A percentile compares a stretch with the other conserved stretches of the same genome.
These are phyloP conservation scores for Trichomonas vaginalis DNA, from an alignment of 208 protist species.

Conservation along the genomic window DNA sequence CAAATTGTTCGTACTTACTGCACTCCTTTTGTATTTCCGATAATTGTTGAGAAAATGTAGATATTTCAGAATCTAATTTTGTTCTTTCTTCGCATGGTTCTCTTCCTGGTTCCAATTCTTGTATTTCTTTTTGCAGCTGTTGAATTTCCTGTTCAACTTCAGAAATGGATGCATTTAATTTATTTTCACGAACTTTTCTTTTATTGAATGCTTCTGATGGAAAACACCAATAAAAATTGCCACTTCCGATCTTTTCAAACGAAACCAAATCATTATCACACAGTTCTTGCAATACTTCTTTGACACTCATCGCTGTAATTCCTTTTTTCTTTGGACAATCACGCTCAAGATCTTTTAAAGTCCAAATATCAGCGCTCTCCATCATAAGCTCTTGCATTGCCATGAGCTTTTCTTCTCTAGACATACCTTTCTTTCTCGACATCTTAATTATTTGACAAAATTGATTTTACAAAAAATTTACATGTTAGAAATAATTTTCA, in stretches of 20 bases:
- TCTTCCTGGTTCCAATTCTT: background rate
- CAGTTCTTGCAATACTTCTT: background rate
- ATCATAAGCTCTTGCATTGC: background rate
- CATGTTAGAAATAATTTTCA: no score
- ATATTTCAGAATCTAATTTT: background rate
- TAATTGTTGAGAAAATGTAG: background rate
- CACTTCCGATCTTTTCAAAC: background rate
- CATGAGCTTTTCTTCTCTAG: background rate
- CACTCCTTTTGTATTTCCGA: background rate
- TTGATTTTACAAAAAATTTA: background rate
- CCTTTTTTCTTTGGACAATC: conserved; percentile 8
- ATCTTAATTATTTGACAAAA: background rate
- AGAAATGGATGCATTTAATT: background rate
- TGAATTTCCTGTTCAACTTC: background rate
- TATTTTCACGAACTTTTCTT: background rate
- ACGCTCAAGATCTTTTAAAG: background rate
- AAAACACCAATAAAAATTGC: conserved; percentile 9
- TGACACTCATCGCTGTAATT: background rate
- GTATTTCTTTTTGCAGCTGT: background rate
- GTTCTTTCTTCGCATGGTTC: background rate
- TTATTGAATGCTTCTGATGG: conserved; percentile 5
- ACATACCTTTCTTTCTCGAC: background rate
- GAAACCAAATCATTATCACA: background rate
- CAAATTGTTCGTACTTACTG: background rate
- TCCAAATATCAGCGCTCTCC: background rate